These are phyloP conservation scores for Coemansia sp. DNA, from an alignment of 371 early-diverging fungal genomes.

Conservation along the genomic window DNA sequence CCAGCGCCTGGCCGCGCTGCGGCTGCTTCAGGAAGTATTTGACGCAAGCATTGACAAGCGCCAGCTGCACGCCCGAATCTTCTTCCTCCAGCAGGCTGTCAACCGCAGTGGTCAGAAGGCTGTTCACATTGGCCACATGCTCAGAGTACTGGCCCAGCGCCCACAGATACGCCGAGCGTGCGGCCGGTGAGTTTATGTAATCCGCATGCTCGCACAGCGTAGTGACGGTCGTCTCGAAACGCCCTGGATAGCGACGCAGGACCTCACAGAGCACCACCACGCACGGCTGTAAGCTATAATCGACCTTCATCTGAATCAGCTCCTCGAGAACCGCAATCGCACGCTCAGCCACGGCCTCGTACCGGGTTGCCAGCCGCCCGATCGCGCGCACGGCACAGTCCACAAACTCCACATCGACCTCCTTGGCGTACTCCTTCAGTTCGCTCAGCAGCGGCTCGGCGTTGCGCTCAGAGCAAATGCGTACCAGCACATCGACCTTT, in stretches of 20 bases:
- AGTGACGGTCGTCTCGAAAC: slow-evolving; percentile 84
- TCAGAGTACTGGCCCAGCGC: slow-evolving; percentile 96
- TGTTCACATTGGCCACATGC: slow-evolving; percentile 81
- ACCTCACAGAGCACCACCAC: slow-evolving; percentile 93
- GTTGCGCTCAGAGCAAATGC: slow-evolving; percentile 75
- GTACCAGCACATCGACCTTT: slow-evolving; percentile 87
- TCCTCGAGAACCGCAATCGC: slow-evolving; percentile 87
- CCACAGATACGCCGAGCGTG: slow-evolving; percentile 92
- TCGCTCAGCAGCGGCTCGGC: slow-evolving; percentile 84
- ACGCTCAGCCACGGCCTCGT: slow-evolving; percentile 81
- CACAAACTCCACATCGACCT: slow-evolving; percentile 97
- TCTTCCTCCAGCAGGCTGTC: slow-evolving; percentile 68
- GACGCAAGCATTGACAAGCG: slow-evolving; percentile 84
- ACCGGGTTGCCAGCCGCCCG: slow-evolving; percentile 90
- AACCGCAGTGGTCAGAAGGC: slow-evolving; percentile 73
- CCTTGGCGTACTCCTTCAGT: slow-evolving; percentile 92
- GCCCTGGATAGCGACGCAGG: slow-evolving; percentile 89
- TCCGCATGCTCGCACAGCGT: slow-evolving; percentile 89
- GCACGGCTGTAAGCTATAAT: slow-evolving; percentile 89
- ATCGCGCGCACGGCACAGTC: slow-evolving; percentile 88
- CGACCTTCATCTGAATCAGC: slow-evolving; percentile 85
- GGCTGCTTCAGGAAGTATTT: slow-evolving; percentile 91
- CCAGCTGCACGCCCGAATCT: slow-evolving; percentile 72
- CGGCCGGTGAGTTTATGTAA: slow-evolving; percentile 87
- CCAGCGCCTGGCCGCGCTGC: slow-evolving; percentile 81